Percentiles rank a stretch among this genome's conserved stretches.
phyloP scores from a whole-genome alignment of 208 protist genomes.

The Borovskyia barvae region DNA sequence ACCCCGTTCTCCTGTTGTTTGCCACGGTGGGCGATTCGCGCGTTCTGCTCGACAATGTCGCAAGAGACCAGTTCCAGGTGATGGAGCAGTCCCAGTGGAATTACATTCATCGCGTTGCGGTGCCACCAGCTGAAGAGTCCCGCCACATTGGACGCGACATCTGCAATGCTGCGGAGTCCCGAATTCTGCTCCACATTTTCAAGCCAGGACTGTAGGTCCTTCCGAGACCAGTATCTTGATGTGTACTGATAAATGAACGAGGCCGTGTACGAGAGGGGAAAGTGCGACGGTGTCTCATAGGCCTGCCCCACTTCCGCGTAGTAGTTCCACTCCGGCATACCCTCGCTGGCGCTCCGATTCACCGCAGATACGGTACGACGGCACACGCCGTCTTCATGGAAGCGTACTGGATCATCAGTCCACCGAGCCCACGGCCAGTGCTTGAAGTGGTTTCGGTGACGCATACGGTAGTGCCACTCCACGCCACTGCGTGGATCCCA shows the following conservation, averaged over 20 bases:
- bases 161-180: slow-evolving; percentile 48
- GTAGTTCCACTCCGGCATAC: slow-evolving; percentile 73
- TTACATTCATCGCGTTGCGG: slow-evolving; percentile 9
- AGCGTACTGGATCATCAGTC: slow-evolving; percentile 71
- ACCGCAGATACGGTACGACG: slow-evolving; percentile 49
- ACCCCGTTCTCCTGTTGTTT: slow-evolving; percentile 43
- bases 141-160: slow-evolving; percentile 20
- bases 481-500: slow-evolving; percentile 70
- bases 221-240: slow-evolving; percentile 47
- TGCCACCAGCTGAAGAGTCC: slow-evolving; percentile 26
- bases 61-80: slow-evolving; percentile 57
- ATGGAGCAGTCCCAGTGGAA: slow-evolving; percentile 55
- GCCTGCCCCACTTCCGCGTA: slow-evolving; percentile 70
- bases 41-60: slow-evolving; percentile 62
- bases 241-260: slow-evolving; percentile 82
- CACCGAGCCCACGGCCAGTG: slow-evolving; percentile 78
- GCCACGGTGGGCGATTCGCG: slow-evolving; percentile 32
- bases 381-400: slow-evolving; percentile 43
- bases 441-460: slow-evolving; percentile 57
- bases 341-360: slow-evolving; percentile 36
- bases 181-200: slow-evolving; percentile 43
- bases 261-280: slow-evolving; percentile 58
- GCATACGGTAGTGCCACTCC: slow-evolving; percentile 79
- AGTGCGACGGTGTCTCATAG: slow-evolving; percentile 65
- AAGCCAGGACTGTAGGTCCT: slow-evolving; percentile 43